These are phyloP conservation scores for Tetrahymena elliotti DNA, from an alignment of 73 alveolate species.

Conservation along the genomic window DNA sequence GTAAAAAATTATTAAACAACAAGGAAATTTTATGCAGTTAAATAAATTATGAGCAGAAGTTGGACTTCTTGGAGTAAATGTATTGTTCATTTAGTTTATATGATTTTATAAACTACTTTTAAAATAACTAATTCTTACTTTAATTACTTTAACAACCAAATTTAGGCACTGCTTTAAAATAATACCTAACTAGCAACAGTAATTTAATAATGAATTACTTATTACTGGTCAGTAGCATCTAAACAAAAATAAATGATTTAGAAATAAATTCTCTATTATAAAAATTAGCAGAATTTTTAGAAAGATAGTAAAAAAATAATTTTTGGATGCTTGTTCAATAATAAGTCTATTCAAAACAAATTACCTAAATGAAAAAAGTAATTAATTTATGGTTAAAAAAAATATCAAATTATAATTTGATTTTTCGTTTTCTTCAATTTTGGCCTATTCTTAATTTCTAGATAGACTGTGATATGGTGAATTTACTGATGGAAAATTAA, in stretches of 20 bases:
- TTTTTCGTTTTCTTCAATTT: too few relatives aligned
- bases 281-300: background rate
- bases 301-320: too few relatives aligned
- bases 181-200: background rate
- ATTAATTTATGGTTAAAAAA: background rate
- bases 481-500: background rate
- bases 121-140: too few relatives aligned
- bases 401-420: too few relatives aligned
- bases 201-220: background rate
- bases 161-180: background rate
- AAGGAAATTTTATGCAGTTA: too few relatives aligned
- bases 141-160: too few relatives aligned
- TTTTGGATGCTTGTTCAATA: background rate
- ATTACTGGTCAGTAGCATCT: background rate
- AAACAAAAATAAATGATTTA: background rate
- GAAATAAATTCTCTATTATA: too few relatives aligned
- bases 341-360: background rate
- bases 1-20: background rate
- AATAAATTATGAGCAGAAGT: background rate
- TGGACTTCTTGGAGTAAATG: background rate
- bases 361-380: background rate
- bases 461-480: background rate
- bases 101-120: background rate
- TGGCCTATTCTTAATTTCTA: background rate
- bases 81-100: background rate